A percentile compares a stretch with the other conserved stretches of the same genome.
phyloP scores from a whole-genome alignment of 441 rosid species.

The Gossypium lobatum region DNA sequence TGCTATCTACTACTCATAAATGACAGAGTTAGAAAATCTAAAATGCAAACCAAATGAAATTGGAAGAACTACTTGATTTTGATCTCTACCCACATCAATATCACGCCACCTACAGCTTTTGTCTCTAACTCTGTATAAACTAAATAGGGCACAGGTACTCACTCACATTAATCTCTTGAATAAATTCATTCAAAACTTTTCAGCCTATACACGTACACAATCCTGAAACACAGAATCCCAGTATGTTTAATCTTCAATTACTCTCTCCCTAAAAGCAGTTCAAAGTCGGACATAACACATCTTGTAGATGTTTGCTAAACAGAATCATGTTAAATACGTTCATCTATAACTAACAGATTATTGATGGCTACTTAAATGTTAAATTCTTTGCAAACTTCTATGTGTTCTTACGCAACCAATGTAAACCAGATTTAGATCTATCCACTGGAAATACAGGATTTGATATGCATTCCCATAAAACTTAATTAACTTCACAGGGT shows the following conservation, averaged over 20 bases:
- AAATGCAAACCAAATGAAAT: not conserved
- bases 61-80: not conserved
- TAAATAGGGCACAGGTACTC: not conserved
- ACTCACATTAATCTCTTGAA: not conserved
- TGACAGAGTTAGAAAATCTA: not conserved
- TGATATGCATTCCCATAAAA: not conserved
- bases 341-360: not conserved
- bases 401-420: not conserved
- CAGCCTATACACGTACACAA: not conserved
- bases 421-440: not conserved
- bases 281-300: not conserved
- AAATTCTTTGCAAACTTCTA: not conserved
- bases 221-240: not conserved
- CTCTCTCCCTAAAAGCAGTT: not conserved
- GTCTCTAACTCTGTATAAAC: not conserved
- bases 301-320: not conserved
- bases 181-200: not conserved
- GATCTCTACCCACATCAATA: not conserved
- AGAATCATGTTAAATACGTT: not conserved
- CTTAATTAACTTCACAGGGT: not conserved
- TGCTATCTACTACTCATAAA: not conserved
- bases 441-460: not conserved
- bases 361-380: not conserved
- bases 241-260: not conserved
- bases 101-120: not conserved